Evolutionary conservation across 2,329 filamentous ascomycete genomes (phyloP).

Genomic region (Nothophaeocryptopus gaeumannii): DNA sequence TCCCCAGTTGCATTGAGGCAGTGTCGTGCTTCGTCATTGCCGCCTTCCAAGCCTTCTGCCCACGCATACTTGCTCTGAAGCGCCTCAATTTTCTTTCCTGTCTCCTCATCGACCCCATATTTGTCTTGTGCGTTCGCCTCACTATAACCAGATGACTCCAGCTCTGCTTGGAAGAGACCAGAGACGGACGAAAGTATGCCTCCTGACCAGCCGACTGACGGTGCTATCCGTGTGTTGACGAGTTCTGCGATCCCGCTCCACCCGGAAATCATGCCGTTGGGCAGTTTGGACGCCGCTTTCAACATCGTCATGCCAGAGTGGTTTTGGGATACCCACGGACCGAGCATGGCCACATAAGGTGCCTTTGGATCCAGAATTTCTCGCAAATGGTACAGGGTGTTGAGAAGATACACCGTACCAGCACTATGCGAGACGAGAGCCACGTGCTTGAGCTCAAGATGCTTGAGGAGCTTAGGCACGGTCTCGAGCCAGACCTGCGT

Average conservation of each 20-base stretch:
- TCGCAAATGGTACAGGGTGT: constrained; percentile 38
- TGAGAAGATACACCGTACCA: constrained; percentile 45
- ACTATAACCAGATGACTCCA: constrained; percentile 1
- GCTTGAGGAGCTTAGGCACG: constrained; percentile 39
- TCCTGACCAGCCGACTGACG: constrained; percentile 31
- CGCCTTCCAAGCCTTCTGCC: constrained; percentile 35
- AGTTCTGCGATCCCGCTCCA: constrained; percentile 35
- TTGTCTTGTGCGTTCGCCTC: constrained; percentile 22
- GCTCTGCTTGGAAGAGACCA: constrained; percentile 18
- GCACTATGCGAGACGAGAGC: constrained; percentile 42
- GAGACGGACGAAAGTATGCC: constrained; percentile 27
- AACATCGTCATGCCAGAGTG: constrained; percentile 35
- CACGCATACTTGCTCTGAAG: constrained; percentile 25
- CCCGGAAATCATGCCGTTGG: constrained; percentile 30
- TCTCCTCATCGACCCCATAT: constrained; percentile 28
- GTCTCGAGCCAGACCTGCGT: constrained; percentile 43
- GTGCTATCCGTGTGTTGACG: constrained; percentile 33
- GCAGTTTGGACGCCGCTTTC: constrained; percentile 29
- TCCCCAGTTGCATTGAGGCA: constrained; percentile 36
- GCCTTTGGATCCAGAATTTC: constrained; percentile 34
- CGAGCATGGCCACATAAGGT: constrained; percentile 34
- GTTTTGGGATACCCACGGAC: constrained; percentile 44
- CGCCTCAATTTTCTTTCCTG: constrained; percentile 23
- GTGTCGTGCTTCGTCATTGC: constrained; percentile 40
- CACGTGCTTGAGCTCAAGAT: constrained; percentile 40